Conservation (phyloP, 2,329 filamentous ascomycete species). For the Kalaharituber pfeilii region DNA sequence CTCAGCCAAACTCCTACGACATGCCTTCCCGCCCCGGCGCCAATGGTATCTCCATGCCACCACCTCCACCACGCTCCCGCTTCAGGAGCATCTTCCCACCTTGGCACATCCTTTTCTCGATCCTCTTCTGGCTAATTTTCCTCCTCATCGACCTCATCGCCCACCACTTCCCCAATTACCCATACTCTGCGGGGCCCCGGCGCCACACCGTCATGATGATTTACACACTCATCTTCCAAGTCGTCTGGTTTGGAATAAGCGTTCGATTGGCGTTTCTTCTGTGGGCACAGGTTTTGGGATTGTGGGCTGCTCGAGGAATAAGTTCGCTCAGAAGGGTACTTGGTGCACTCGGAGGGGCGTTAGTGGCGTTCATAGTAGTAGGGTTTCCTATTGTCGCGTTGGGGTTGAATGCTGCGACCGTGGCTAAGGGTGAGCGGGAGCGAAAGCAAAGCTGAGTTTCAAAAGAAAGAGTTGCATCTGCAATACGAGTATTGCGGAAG, state of each 20-base stretch:
- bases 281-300: not conserved
- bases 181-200: not conserved
- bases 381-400: not conserved
- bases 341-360: not conserved
- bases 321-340: not conserved
- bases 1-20: not conserved
- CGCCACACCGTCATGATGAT: not conserved
- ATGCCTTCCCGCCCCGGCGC: not conserved
- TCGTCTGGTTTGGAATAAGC: not conserved
- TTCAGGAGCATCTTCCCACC: not conserved
- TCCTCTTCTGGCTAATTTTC: not conserved
- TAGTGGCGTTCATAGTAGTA: not conserved
- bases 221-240: not conserved
- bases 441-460: too few relatives aligned
- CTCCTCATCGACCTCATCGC: not conserved
- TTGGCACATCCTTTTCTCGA: not conserved
- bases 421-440: too few relatives aligned
- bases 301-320: not conserved
- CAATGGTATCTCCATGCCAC: not conserved
- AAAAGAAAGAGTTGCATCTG: too few relatives aligned
- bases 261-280: not conserved
- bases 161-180: not conserved
- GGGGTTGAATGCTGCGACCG: not conserved
- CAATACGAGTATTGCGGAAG: too few relatives aligned
- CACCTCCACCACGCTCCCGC: not conserved